Evolutionary conservation across 768 basidiomycete genomes (phyloP).

Genomic region (Lenzites betulinus): DNA sequence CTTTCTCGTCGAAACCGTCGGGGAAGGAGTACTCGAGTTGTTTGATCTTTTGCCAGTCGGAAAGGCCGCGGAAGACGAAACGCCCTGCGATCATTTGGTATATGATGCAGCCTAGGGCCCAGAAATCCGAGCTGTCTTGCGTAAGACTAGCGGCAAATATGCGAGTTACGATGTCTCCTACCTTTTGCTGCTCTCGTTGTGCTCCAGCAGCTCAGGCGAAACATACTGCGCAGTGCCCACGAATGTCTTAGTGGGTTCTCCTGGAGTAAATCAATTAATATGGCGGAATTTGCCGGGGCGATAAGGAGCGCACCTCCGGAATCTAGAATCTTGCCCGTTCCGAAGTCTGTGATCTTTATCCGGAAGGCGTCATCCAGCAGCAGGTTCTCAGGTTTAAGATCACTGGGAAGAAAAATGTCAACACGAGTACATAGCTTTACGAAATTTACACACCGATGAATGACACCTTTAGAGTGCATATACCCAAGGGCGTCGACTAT

Average conservation of each 20-base stretch:
- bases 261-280: slow-evolving; percentile 31
- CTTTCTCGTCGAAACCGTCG: slow-evolving; percentile 78
- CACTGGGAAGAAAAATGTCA: slow-evolving; percentile 40
- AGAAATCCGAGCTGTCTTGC: slow-evolving; percentile 77
- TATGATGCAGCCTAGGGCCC: slow-evolving; percentile 93
- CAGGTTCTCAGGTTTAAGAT: slow-evolving; percentile 86
- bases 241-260: slow-evolving; percentile 66
- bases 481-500: slow-evolving; percentile 85
- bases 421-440: neutral
- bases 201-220: slow-evolving; percentile 80
- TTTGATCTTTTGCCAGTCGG: slow-evolving; percentile 95
- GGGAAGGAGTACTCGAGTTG: slow-evolving; percentile 86
- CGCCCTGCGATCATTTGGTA: slow-evolving; percentile 92
- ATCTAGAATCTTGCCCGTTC: slow-evolving; percentile 80
- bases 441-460: slow-evolving; percentile 65
- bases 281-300: slow-evolving; percentile 20
- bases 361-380: slow-evolving; percentile 85
- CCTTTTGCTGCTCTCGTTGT: slow-evolving; percentile 76
- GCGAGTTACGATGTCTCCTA: slow-evolving; percentile 34
- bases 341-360: slow-evolving; percentile 96
- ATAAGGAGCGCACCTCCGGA: slow-evolving; percentile 46
- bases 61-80: slow-evolving; percentile 88
- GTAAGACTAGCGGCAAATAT: neutral
- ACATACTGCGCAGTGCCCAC: slow-evolving; percentile 93
- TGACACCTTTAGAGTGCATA: slow-evolving; percentile 88